Conservation (phyloP, 2,329 filamentous ascomycete species). For the Cercospora sojina region DNA sequence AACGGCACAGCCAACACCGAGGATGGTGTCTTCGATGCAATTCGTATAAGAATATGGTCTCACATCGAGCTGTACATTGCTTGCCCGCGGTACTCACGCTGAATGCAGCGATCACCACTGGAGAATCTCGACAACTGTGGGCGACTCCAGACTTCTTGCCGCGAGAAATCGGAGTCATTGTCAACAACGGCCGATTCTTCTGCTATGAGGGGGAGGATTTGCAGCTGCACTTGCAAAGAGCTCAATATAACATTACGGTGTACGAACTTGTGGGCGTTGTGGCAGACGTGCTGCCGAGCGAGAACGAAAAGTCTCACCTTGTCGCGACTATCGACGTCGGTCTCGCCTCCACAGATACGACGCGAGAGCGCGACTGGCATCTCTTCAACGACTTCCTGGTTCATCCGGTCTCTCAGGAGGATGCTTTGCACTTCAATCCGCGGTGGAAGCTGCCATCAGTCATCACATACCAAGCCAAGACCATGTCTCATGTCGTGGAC, state of each 20-base stretch:
- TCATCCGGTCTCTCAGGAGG: slow-evolving; percentile 71
- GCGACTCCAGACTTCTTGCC: slow-evolving; percentile 86
- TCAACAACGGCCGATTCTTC: slow-evolving; percentile 87
- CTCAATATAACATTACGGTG: slow-evolving; percentile 76
- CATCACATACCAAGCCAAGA: slow-evolving; percentile 79
- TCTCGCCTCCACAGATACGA: slow-evolving; percentile 60
- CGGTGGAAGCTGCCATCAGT: slow-evolving; percentile 92
- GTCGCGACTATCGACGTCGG: slow-evolving; percentile 85
- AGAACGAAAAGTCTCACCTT: slow-evolving; percentile 83
- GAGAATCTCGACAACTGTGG: slow-evolving; percentile 80
- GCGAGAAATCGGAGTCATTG: slow-evolving; percentile 87
- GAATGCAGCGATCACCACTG: slow-evolving; percentile 72
- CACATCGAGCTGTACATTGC: slow-evolving; percentile 77
- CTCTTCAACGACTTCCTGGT: slow-evolving; percentile 97
- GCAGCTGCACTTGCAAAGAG: slow-evolving; percentile 73
- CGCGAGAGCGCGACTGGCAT: slow-evolving; percentile 76
- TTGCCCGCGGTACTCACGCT: slow-evolving; percentile 85
- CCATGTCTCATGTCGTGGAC: slow-evolving; percentile 77
- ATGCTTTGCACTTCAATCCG: slow-evolving; percentile 85
- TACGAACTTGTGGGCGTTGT: slow-evolving; percentile 91
- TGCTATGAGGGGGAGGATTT: slow-evolving; percentile 94
- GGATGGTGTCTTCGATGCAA: slow-evolving; percentile 94
- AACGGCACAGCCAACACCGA: slow-evolving; percentile 81
- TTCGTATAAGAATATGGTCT: slow-evolving; percentile 83
- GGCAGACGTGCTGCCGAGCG: slow-evolving; percentile 81